These are phyloP conservation scores for Curvularia eragrostidis DNA, from an alignment of 2,329 filamentous ascomycete species.

Conservation along the genomic window DNA sequence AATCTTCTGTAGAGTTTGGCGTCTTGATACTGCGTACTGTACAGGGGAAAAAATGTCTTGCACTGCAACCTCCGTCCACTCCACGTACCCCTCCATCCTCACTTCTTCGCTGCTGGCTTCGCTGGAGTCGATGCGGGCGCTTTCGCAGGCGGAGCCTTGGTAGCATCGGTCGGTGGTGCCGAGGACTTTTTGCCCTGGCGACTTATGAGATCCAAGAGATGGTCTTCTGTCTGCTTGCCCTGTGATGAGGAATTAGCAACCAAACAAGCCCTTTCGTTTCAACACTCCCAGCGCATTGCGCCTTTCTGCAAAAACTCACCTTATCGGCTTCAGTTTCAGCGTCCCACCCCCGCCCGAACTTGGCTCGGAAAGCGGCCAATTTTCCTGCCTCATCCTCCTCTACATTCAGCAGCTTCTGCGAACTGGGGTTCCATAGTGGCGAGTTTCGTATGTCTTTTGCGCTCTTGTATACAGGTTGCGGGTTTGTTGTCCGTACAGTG, in stretches of 20 bases:
- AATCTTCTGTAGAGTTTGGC: constrained; percentile 1
- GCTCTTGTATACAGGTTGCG: constrained; percentile 65
- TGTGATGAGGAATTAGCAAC: constrained; percentile 3
- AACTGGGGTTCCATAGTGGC: constrained; percentile 86
- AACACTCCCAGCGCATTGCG: neutral
- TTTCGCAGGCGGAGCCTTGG: constrained; percentile 26
- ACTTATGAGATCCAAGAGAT: constrained; percentile 44
- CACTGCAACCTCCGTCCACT: neutral
- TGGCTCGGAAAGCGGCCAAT: constrained; percentile 81
- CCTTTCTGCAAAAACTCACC: constrained; percentile 7
- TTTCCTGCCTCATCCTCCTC: constrained; percentile 95
- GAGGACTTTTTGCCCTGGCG: constrained; percentile 26
- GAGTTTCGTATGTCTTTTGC: constrained; percentile 90
- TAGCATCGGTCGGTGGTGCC: constrained; percentile 22
- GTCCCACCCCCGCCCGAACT: constrained; percentile 88
- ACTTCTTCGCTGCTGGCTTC: constrained; percentile 23
- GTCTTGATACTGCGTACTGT: constrained; percentile 4
- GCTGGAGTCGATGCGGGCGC: constrained; percentile 14
- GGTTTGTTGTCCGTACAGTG: constrained; percentile 78
- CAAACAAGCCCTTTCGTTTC: constrained; percentile 5
- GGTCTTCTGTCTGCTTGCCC: constrained; percentile 32
- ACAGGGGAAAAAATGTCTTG: neutral
- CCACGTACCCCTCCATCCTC: neutral
- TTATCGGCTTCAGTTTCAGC: constrained; percentile 31
- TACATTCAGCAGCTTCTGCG: constrained; percentile 80